These are phyloP conservation scores for Phytopythium oedochilum DNA, from an alignment of 352 stramenopile species.

Conservation along the genomic window DNA sequence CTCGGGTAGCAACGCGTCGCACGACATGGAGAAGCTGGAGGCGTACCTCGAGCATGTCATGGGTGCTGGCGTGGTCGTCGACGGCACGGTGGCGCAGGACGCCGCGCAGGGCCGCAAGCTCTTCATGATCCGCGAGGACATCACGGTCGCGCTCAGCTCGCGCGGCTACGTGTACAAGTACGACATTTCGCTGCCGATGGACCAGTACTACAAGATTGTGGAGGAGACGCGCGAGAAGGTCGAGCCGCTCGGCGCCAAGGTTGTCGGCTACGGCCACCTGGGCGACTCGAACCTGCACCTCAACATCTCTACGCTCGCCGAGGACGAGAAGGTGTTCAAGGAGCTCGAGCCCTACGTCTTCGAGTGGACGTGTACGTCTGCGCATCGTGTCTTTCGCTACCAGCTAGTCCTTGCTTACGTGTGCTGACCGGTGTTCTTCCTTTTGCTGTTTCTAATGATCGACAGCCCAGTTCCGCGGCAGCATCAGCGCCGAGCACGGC, in stretches of 20 bases:
- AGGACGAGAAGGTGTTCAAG: conserved; percentile 60
- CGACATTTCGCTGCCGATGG: conserved; percentile 93
- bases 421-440: too few species aligned
- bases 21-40: conserved; percentile 93
- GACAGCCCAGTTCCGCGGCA: conserved; percentile 79
- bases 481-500: conserved; percentile 97
- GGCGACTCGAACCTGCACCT: conserved; percentile 97
- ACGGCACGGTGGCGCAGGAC: conserved; percentile 93
- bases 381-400: too few species aligned
- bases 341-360: conserved; percentile 75
- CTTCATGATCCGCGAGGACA: conserved; percentile 94
- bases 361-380: conserved; percentile 66
- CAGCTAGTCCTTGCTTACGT: too few species aligned
- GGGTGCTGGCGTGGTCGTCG: conserved; percentile 64
- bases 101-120: conserved; percentile 86
- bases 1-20: conserved; percentile 84
- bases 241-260: conserved; percentile 31
- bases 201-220: conserved; percentile 90
- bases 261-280: conserved; percentile 93
- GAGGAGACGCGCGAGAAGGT: conserved; percentile 69
- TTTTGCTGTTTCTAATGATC: not conserved
- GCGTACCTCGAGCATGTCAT: conserved; percentile 77
- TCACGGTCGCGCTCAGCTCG: conserved; percentile 83
- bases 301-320: conserved; percentile 87
- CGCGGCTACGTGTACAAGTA: conserved; percentile 97